Base-by-base conservation (phyloP, 371 early-diverging fungal genomes). In the Coemansia sp. region DNA sequence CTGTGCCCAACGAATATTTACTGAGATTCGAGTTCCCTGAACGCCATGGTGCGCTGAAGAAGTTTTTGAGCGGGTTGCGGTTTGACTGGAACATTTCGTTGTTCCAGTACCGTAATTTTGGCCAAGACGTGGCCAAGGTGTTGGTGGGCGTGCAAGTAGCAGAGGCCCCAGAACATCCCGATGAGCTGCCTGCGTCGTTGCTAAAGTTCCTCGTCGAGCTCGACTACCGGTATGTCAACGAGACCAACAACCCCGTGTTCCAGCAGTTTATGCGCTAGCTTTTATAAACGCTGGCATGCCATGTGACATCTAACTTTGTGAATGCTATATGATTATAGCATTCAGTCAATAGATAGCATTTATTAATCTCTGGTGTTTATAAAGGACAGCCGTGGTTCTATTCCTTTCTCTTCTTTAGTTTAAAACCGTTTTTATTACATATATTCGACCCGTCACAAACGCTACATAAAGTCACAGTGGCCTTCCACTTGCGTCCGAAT, bases 91-190 rank as follows among this genome's bases (percentile, higher is more conserved):
- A 96, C 77, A 90, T 95, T n/a, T 88, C 94, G 0, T 82, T 96
- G n/a, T 95, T 96, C 85, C 95, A 96, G 78, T 96, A 98, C 82
- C 88, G 97, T 51, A 95, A 98, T 79, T 90, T 92, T 76, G 98
- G 98, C 29, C 94, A 92, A 66, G 97, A 98, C 79, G 89, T 93
- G 80, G 96, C 92, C 44, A 90, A 90, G 69, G 95, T 97, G 1
- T 81, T 97, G 66, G 89, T 92, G 8, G 98, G 96, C 19, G 85
- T 98, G 49, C 96, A 97, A 80, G 95, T 96, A 15, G 75, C 82
- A 32, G 51, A 48, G 5, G 52, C 54, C 0, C 57, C 46, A 1
- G 53, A 17, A 24, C 11, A 7, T 5, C 62, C 6, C 7, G 73
- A 48, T 36, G 65, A 69, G 23, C 36, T 79, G 28, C 82, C 82